Evolutionary conservation across 345 rosid genomes (phyloP).

Genomic region (Noccaea bulbosa): DNA sequence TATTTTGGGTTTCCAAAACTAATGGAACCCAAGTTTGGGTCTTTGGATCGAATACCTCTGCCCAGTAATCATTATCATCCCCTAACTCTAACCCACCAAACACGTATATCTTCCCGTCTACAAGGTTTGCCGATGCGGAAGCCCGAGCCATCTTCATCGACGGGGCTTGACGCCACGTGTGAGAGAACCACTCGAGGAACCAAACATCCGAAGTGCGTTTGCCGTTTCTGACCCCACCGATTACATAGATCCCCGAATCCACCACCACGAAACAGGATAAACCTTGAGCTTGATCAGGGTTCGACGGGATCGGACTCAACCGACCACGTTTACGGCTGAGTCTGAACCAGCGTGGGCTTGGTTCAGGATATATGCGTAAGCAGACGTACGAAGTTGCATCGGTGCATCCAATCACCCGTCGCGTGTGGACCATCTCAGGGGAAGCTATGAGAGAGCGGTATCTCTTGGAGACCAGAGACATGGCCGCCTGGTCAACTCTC

Average conservation of each 20-base stretch:
- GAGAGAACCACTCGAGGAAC: not conserved
- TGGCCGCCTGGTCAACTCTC: too few species aligned
- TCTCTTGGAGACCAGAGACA: too few species aligned
- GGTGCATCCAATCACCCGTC: too few species aligned
- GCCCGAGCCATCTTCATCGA: slow-evolving; percentile 3
- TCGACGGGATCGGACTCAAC: not conserved
- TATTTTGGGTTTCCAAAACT: not conserved
- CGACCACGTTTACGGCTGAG: not conserved
- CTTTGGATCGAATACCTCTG: slow-evolving; percentile 9
- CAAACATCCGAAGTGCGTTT: not conserved
- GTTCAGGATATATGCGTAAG: too few species aligned
- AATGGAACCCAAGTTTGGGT: not conserved
- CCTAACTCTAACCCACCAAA: not conserved
- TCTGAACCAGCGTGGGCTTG: not conserved
- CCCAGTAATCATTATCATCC: not conserved
- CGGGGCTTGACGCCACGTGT: not conserved
- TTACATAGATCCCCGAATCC: not conserved
- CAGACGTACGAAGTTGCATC: too few species aligned
- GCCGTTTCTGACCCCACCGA: slow-evolving; percentile 3
- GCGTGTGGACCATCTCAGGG: too few species aligned
- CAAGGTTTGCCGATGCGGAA: not conserved
- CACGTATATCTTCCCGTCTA: slow-evolving; percentile 8
- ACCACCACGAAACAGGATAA: slow-evolving; percentile 1
- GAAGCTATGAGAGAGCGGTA: too few species aligned
- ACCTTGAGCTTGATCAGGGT: not conserved